A percentile compares a stretch with the other conserved stretches of the same genome.
Evolutionary conservation across 768 basidiomycete species (phyloP).

Genomic region (Mycena capillaripes): DNA sequence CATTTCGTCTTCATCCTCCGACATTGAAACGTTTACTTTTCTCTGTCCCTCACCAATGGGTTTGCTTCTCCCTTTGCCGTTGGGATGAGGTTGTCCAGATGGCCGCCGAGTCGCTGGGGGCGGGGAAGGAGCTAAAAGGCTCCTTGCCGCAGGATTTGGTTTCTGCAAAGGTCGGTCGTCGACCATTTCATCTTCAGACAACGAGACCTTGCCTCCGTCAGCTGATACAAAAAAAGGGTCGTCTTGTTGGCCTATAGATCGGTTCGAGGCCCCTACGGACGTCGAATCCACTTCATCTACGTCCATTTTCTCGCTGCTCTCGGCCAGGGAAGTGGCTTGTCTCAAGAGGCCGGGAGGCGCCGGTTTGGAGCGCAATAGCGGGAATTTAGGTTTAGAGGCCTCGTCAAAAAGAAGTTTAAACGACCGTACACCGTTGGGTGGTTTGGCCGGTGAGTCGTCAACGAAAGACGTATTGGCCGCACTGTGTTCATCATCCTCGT

Average conservation of each 20-base stretch:
- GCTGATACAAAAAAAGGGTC: constrained; percentile 23
- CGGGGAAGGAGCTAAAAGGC: constrained; percentile 80
- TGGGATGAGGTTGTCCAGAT: constrained; percentile 40
- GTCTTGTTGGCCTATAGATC: not conserved
- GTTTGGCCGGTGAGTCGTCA: constrained; percentile 80
- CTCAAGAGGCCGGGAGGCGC: constrained; percentile 31
- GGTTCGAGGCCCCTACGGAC: not conserved
- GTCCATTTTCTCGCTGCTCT: constrained; percentile 30
- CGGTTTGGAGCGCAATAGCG: constrained; percentile 21
- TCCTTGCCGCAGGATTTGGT: constrained; percentile 37
- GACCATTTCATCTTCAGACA: constrained; percentile 12
- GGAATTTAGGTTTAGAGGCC: constrained; percentile 33
- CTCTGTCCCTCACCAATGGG: constrained; percentile 47
- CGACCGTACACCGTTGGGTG: constrained; percentile 64
- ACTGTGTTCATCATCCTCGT: constrained; percentile 47
- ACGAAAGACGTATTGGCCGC: constrained; percentile 65
- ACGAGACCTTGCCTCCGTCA: not conserved
- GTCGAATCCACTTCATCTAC: constrained; percentile 23
- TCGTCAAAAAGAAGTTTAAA: constrained; percentile 81
- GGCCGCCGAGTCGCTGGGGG: constrained; percentile 55
- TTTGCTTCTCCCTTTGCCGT: constrained; percentile 48
- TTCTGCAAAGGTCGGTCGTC: constrained; percentile 36
- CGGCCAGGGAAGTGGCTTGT: not conserved
- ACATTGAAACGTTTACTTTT: constrained; percentile 60
- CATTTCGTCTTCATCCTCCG: constrained; percentile 43